Evolutionary conservation across 805 yeast genomes (phyloP).

Genomic region (Metschnikowia chrysomelidarum): DNA sequence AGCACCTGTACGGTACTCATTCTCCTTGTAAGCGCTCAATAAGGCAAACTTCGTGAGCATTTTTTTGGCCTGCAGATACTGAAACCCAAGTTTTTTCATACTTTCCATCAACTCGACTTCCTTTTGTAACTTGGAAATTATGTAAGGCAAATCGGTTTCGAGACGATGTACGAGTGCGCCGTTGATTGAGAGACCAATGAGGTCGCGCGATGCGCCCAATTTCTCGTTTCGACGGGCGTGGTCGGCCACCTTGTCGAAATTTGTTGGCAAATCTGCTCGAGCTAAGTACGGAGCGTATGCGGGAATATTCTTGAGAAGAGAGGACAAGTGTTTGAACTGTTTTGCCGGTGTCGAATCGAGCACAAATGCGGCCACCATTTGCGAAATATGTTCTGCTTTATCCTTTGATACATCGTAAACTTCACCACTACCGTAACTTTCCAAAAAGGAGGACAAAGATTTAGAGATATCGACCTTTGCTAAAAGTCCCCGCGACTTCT

Average conservation of each 20-base stretch:
- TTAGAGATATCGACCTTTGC: background rate
- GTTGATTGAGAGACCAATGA: slow-evolving; percentile 61
- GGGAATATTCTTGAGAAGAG: slow-evolving; percentile 14
- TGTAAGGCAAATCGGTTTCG: slow-evolving; percentile 42
- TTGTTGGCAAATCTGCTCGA: background rate
- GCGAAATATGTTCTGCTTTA: slow-evolving; percentile 7
- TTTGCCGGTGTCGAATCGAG: slow-evolving; percentile 3
- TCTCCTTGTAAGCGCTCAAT: slow-evolving; percentile 37
- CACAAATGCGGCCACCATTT: slow-evolving; percentile 10
- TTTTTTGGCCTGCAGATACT: slow-evolving; percentile 29
- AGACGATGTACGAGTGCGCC: slow-evolving; percentile 58
- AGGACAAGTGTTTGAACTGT: slow-evolving; percentile 3
- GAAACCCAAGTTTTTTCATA: slow-evolving; percentile 30
- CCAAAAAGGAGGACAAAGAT: slow-evolving; percentile 5
- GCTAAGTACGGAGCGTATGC: slow-evolving; percentile 14
- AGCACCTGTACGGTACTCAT: slow-evolving; percentile 35
- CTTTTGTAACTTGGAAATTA: slow-evolving; percentile 37
- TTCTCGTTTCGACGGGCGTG: slow-evolving; percentile 30
- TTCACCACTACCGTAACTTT: background rate
- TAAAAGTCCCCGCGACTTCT: slow-evolving; percentile 3
- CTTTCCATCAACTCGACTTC: slow-evolving; percentile 26
- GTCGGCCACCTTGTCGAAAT: slow-evolving; percentile 13
- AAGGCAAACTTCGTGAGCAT: slow-evolving; percentile 39
- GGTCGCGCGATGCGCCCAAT: slow-evolving; percentile 37
- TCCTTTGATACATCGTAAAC: slow-evolving; percentile 9